Percentiles rank a stretch among this genome's conserved stretches.
These are phyloP conservation scores for Przewalskia tangutica DNA, from an alignment of 257 asterid species.

Conservation along the genomic window DNA sequence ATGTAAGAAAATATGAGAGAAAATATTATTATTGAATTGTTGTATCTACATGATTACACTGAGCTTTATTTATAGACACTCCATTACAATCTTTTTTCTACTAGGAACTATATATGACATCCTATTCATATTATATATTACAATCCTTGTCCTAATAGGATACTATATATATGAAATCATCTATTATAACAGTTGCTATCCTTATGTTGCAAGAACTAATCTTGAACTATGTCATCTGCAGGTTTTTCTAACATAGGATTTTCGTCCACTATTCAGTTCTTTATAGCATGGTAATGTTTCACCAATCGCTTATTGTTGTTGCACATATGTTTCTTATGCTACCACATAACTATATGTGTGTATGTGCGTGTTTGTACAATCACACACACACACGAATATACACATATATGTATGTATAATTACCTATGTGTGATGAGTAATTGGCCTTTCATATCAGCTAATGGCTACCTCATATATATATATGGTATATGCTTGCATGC, in stretches of 20 bases:
- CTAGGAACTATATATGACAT: too few relatives aligned
- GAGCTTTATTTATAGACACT: too few relatives aligned
- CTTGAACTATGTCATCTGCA: slow-evolving; percentile 1
- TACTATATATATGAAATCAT: too few relatives aligned
- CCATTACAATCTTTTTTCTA: too few relatives aligned
- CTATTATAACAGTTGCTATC: background rate
- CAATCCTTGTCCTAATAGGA: too few relatives aligned
- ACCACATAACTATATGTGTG: background rate
- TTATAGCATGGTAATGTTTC: slow-evolving; percentile 9
- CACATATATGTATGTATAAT: background rate
- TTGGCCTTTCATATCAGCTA: background rate
- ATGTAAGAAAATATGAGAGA: too few relatives aligned
- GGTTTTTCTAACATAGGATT: background rate
- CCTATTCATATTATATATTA: too few relatives aligned
- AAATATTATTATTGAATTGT: too few relatives aligned
- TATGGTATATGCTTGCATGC: background rate
- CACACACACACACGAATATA: background rate
- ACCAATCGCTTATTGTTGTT: background rate
- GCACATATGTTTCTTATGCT: background rate
- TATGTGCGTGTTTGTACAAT: background rate
- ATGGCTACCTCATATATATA: background rate
- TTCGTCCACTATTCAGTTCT: background rate
- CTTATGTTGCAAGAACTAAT: background rate
- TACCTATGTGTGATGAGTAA: background rate
- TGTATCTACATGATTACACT: too few relatives aligned